Conservation (phyloP, 169 alveolate genomes). For the Theileria orientalis region DNA sequence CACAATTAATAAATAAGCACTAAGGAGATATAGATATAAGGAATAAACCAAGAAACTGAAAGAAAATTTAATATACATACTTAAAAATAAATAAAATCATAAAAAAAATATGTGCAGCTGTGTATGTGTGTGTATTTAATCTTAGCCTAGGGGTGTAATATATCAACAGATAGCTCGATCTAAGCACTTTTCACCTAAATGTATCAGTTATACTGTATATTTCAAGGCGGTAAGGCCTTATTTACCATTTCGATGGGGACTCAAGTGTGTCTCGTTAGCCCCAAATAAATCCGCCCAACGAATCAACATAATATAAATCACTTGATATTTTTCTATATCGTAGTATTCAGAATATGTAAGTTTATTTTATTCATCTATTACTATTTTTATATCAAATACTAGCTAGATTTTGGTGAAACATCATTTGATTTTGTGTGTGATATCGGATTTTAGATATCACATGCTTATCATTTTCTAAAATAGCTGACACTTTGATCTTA, state of each 20-base stretch:
- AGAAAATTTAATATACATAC: too few relatives aligned
- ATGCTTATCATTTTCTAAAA: too few relatives aligned
- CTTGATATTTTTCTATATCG: conserved; percentile 29
- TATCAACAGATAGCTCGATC: not conserved
- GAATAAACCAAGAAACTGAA: not conserved
- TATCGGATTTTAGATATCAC: too few relatives aligned
- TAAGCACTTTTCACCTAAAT: too few relatives aligned
- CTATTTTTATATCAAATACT: not conserved
- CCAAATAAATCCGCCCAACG: conserved; percentile 19
- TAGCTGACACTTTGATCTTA: too few relatives aligned
- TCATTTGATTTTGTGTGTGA: too few relatives aligned
- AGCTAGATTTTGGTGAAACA: too few relatives aligned
- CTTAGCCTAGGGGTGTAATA: not conserved
- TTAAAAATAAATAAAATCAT: too few relatives aligned
- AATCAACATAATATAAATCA: not conserved
- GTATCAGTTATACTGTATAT: too few relatives aligned
- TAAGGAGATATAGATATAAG: not conserved
- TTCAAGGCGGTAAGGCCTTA: too few relatives aligned
- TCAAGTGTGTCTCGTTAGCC: conserved; percentile 4
- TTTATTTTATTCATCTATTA: not conserved
- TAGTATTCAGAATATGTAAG: conserved; percentile 28
- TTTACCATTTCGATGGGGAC: not conserved
- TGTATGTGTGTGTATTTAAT: not conserved
- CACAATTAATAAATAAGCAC: not conserved
- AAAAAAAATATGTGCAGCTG: not conserved